Percentiles rank a stretch among this genome's conserved stretches.
Conservation (phyloP, 345 rosid genomes). For the Alliaria petiolata region DNA sequence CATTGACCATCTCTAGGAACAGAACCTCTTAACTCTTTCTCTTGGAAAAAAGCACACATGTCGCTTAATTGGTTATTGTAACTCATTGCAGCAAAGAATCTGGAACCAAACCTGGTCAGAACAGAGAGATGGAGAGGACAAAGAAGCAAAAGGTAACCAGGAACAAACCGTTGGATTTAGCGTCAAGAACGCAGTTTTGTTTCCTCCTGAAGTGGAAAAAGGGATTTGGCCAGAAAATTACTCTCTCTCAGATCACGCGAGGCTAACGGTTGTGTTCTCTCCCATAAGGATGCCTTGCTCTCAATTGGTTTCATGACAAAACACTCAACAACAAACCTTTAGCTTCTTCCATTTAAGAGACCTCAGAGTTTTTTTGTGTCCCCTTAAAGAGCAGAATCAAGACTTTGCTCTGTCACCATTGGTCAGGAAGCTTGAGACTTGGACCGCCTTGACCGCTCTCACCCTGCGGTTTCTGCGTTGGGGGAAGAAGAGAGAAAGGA, state of each 20-base stretch:
- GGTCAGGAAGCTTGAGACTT: neutral
- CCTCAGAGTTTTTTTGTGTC: slow-evolving; percentile 4
- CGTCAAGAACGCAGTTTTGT: slow-evolving; percentile 69
- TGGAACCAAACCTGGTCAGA: slow-evolving; percentile 66
- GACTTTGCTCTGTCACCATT: neutral
- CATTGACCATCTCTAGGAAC: neutral
- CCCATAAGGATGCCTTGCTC: slow-evolving; percentile 63
- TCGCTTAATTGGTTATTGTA: neutral
- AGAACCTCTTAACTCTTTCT: neutral
- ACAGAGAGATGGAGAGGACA: slow-evolving; percentile 37
- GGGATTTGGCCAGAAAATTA: slow-evolving; percentile 76
- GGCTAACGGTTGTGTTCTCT: slow-evolving; percentile 68
- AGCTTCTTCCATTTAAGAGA: slow-evolving; percentile 5
- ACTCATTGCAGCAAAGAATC: slow-evolving; percentile 61
- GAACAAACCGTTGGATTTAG: slow-evolving; percentile 65
- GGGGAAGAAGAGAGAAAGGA: slow-evolving; percentile 10
- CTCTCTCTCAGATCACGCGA: slow-evolving; percentile 75
- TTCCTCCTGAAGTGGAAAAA: slow-evolving; percentile 73
- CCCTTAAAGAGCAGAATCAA: neutral
- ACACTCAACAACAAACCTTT: neutral
- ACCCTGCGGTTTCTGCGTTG: neutral
- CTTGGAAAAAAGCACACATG: neutral
- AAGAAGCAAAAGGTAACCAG: slow-evolving; percentile 29
- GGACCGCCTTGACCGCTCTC: neutral
- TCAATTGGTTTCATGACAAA: slow-evolving; percentile 35